Base-by-base conservation (phyloP, 2,329 filamentous ascomycete genomes). In the Diaporthe aspalathi region DNA sequence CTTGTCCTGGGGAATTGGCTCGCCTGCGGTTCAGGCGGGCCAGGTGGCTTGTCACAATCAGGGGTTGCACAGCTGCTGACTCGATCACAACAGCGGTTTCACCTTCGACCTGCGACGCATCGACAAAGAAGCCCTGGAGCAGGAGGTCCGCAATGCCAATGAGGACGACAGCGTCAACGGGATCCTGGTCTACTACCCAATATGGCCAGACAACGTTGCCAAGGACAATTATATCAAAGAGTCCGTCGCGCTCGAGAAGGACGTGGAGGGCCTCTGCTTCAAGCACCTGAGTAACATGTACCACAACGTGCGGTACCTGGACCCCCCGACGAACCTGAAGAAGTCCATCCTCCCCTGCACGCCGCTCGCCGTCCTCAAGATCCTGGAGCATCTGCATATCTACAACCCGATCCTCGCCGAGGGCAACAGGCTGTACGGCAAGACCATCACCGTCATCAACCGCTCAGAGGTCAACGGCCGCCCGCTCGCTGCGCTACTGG, bases 211-310 rank as follows among this genome's bases (percentile, higher is more conserved):
- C 82, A 93, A 94, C 84, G 92, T 91, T 67, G 88, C 90, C 35
- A 94, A 97, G 82, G 96, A 99, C 83, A 93, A 93, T 81, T 98
- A 98, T 82, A 90, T 99, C 75, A 95, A 98, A 84, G 95, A 98
- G 84, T 94, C 97, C 3, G 94, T 98, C 70, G 91, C 94, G 70
- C 88, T 97, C 53, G 84, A 89, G 81, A 98, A 99, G 83, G 96
- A 99, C 78, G 95, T 99, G 75, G 96, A 99, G 83, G 96, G 96
- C 45, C 90, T 99, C 71, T 94, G 92, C 77, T 95, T 98, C 83
- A 92, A 91, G 79, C 95, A 98, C 84, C 92, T 98, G 79, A 95
- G 95, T 89, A 99, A 99, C 88, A 98, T 99, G 95, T 99, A 98
- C 84, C 93, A 98, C 86, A 99, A 99, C 84, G 90, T 97, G 77